These are phyloP conservation scores for Tritrichomonas musculus DNA, from an alignment of 208 protist genomes.

Conservation along the genomic window DNA sequence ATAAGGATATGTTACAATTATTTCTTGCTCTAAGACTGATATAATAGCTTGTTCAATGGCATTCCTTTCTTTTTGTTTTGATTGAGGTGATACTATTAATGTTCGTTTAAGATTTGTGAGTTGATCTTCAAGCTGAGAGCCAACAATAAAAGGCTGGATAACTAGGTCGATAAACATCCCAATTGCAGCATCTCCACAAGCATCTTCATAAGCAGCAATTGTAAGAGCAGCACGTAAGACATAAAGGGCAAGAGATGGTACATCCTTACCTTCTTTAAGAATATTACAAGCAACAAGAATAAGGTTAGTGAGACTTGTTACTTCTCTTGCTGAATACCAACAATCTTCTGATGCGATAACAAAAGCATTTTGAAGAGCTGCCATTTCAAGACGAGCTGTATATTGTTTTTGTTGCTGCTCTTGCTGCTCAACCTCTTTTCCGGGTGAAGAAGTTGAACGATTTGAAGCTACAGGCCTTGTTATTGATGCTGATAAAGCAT, in stretches of 20 bases:
- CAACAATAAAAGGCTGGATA: neutral
- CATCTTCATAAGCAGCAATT: conserved; percentile 16
- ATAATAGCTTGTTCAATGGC: neutral
- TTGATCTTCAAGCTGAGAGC: neutral
- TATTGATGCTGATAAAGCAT: no score
- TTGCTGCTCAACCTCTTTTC: no score
- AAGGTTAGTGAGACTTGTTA: no score
- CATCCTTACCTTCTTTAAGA: no score
- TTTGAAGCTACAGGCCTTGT: no score
- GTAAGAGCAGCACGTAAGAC: neutral
- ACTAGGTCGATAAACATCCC: neutral
- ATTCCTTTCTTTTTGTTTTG: neutral
- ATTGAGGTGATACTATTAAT: neutral
- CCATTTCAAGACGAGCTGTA: no score
- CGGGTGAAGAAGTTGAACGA: no score
- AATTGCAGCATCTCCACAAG: neutral
- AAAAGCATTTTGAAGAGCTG: no score
- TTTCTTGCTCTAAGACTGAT: neutral
- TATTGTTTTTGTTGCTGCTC: no score
- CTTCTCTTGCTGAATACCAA: no score
- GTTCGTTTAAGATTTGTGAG: neutral
- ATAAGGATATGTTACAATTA: neutral
- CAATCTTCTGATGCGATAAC: no score
- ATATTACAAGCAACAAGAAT: no score
- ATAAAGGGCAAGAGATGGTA: neutral